Evolutionary conservation across 768 basidiomycete species (phyloP).

Genomic region (Filobasidium wieringae): DNA sequence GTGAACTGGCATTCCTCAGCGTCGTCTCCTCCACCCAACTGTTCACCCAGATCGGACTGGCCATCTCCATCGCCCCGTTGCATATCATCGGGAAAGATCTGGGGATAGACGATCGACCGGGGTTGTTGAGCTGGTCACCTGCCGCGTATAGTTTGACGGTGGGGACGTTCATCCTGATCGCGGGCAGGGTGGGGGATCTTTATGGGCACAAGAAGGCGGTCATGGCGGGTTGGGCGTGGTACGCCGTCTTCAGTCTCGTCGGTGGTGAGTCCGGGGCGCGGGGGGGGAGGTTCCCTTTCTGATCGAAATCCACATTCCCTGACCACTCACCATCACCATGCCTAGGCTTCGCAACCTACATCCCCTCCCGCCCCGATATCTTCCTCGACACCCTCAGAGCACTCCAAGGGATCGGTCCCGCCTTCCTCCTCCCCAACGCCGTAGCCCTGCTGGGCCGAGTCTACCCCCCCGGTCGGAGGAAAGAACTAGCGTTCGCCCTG

Average conservation of each 20-base stretch:
- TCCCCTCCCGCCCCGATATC: background rate
- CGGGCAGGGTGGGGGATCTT: constrained; percentile 23
- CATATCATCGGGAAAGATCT: constrained; percentile 18
- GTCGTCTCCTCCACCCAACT: constrained; percentile 19
- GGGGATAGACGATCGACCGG: constrained; percentile 17
- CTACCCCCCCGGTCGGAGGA: constrained; percentile 19
- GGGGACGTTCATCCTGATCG: constrained; percentile 22
- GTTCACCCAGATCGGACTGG: constrained; percentile 22
- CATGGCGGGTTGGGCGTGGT: constrained; percentile 9
- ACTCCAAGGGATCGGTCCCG: constrained; percentile 23
- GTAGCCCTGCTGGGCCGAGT: constrained; percentile 23
- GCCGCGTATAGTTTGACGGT: constrained; percentile 21
- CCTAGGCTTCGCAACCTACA: background rate
- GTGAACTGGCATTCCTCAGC: constrained; percentile 15
- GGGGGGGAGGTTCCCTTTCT: constrained; percentile 10
- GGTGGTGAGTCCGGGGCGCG: background rate
- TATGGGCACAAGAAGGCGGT: constrained; percentile 14
- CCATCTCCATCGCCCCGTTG: constrained; percentile 20
- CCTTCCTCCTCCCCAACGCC: constrained; percentile 21
- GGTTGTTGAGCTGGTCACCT: constrained; percentile 21
- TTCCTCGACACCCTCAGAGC: constrained; percentile 22
- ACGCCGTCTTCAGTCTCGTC: constrained; percentile 6
- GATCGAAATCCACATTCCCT: constrained; percentile 5
- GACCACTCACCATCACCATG: constrained; percentile 7
- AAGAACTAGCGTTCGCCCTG: constrained; percentile 20